A percentile compares a stretch with the other conserved stretches of the same genome.
Evolutionary conservation across 2,329 filamentous ascomycete genomes (phyloP).

Genomic region (Aspergillus transmontanensis): DNA sequence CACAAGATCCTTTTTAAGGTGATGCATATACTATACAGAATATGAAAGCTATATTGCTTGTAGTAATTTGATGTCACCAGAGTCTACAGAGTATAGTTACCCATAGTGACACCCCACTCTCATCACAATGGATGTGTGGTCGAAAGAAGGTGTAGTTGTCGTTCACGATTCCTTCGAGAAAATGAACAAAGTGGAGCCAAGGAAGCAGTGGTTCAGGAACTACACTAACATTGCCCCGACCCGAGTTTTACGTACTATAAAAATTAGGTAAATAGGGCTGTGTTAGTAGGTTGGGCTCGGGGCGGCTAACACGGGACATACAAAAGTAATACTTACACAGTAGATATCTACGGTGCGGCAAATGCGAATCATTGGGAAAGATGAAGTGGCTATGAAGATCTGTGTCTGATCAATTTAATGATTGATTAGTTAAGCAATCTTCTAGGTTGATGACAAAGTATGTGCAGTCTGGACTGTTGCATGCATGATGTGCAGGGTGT

Average conservation of each 20-base stretch:
- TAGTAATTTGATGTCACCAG: too few relatives aligned
- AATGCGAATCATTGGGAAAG: not conserved
- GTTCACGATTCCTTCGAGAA: not conserved
- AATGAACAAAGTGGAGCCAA: not conserved
- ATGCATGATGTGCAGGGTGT: constrained; percentile 2
- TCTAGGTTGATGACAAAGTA: constrained; percentile 4
- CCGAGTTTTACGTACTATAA: not conserved
- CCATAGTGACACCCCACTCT: not conserved
- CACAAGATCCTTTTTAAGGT: too few relatives aligned
- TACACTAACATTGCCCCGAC: not conserved
- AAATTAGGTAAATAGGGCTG: not conserved
- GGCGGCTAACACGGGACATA: too few relatives aligned
- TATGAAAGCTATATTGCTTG: too few relatives aligned
- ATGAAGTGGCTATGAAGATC: not conserved
- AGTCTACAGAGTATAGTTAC: not conserved
- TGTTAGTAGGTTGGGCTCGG: not conserved
- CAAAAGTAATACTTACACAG: too few relatives aligned
- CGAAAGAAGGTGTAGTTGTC: not conserved
- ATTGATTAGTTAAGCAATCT: not conserved
- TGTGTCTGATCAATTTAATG: not conserved
- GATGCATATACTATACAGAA: too few relatives aligned
- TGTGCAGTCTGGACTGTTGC: constrained; percentile 5
- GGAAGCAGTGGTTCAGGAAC: not conserved
- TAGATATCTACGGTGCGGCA: not conserved
- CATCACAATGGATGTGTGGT: not conserved